A percentile compares a stretch with the other conserved stretches of the same genome.
These are phyloP conservation scores for Oldenlandia corymbosa DNA, from an alignment of 257 asterid genomes.

Conservation along the genomic window DNA sequence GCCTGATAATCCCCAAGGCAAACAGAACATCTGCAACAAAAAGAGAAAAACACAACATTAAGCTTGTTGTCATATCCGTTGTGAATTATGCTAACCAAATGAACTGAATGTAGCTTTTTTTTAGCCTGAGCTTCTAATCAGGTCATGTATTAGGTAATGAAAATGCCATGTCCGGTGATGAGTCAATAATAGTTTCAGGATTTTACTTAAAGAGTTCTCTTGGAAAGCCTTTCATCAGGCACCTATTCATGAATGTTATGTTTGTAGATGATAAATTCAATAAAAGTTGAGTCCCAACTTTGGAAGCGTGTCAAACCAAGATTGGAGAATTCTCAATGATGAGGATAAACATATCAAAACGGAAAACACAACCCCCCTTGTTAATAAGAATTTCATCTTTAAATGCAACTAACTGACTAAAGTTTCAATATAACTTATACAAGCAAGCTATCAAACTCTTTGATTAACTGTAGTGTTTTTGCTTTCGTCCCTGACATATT, in stretches of 20 bases:
- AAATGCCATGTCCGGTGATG: too few species aligned
- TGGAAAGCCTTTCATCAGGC: too few species aligned
- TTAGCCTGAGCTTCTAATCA: background rate
- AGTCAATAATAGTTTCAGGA: background rate
- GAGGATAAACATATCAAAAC: background rate
- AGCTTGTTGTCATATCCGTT: background rate
- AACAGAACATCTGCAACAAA: conserved; percentile 56
- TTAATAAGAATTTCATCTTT: background rate
- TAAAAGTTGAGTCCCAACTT: background rate
- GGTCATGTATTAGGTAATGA: too few species aligned
- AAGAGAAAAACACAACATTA: conserved; percentile 1
- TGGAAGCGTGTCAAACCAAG: background rate
- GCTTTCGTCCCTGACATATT: background rate
- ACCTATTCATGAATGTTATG: background rate
- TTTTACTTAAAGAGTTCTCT: background rate
- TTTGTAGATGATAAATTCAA: too few species aligned
- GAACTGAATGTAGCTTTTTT: too few species aligned
- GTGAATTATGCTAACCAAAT: background rate
- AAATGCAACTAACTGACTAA: background rate
- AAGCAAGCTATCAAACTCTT: background rate
- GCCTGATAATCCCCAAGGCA: conserved; percentile 75
- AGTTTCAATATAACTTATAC: background rate
- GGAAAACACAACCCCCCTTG: background rate
- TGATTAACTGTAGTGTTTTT: background rate
- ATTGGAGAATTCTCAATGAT: background rate